Percentiles rank a stretch among this genome's conserved stretches.
Evolutionary conservation across 1,284 basidiomycete genomes (phyloP).

Genomic region (Cryptococcus sp.): DNA sequence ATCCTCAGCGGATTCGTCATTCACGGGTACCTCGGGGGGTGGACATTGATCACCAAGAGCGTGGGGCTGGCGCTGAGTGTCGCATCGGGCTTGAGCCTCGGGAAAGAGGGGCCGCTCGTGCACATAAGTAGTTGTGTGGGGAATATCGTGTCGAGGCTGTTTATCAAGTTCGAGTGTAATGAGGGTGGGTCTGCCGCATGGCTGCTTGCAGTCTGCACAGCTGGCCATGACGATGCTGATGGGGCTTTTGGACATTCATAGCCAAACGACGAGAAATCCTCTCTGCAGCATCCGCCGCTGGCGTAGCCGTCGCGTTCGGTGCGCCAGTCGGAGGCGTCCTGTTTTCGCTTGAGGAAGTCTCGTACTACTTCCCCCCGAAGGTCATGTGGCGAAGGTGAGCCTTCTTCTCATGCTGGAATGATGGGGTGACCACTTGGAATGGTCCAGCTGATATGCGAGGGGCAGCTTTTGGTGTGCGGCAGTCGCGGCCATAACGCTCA

Average conservation of each 20-base stretch:
- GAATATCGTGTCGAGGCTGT: slow-evolving; percentile 86
- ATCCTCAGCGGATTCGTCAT: slow-evolving; percentile 94
- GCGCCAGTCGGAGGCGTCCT: slow-evolving; percentile 90
- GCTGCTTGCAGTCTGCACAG: background rate
- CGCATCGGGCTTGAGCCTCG: slow-evolving; percentile 82
- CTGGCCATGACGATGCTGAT: background rate
- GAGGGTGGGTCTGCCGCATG: slow-evolving; percentile 60
- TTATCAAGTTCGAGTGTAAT: slow-evolving; percentile 86
- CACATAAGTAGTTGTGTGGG: slow-evolving; percentile 94
- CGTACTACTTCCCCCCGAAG: slow-evolving; percentile 92
- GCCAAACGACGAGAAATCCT: slow-evolving; percentile 88
- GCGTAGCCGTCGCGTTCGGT: slow-evolving; percentile 70
- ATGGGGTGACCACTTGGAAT: no score
- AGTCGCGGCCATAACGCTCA: slow-evolving; percentile 83
- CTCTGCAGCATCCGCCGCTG: slow-evolving; percentile 79
- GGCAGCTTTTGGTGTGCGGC: slow-evolving; percentile 85
- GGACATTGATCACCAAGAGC: slow-evolving; percentile 86
- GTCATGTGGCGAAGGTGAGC: slow-evolving; percentile 83
- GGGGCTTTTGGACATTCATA: background rate
- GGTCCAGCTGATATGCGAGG: no score
- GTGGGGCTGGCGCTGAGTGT: slow-evolving; percentile 86
- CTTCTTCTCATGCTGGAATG: background rate
- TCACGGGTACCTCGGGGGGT: slow-evolving; percentile 89
- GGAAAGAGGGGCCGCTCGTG: slow-evolving; percentile 94
- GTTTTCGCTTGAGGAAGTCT: slow-evolving; percentile 90